Base-by-base conservation (phyloP, 495 filamentous ascomycete species). In the Penicillium roqueforti region DNA sequence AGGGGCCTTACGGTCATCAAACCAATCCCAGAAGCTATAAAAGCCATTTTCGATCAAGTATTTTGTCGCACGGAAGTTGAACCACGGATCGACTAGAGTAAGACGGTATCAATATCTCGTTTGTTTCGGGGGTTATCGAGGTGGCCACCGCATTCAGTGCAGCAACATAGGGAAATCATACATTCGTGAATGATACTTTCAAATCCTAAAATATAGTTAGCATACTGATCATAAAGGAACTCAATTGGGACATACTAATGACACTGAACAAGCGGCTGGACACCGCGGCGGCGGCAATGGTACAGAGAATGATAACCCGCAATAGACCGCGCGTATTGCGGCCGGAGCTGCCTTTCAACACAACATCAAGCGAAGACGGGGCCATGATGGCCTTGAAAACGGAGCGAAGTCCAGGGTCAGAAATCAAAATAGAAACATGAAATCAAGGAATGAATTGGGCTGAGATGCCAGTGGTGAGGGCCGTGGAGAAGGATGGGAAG, bases 161-260 rank as follows among this genome's bases (percentile, higher is more conserved):
- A 49, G 51, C 25, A 25, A 31, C n/a, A 18, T 47, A 45, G 39
- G 43, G 47, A 46, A 57, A 62, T 83, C 90, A 66, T 72, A 97
- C 93, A 98, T 81, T 98, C 93, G 76, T 97, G 93, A 68, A 99
- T 99, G 68, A 99, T 97, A 74, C 91, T 96, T 75, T 99, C 95
- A 65, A 99, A 99, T 39, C 95, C 89, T 92, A 52, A 44, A 61
- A 65, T 49, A 60, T 57, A 8, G 25, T 59, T 13, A 57, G 47
- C 13, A 20, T 34, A 23, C 6, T 43, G 9, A 39, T 19, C 6
- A 45, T 29, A 7, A 19, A 11, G 11, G 10, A 18, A 26, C 1
- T 16, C 19, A 19, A 48, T 32, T 31, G 53, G 43, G 54, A 79
- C 90, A 69, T 86, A 95, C 90, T 85, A 70, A 99, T 97, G 45